Evolutionary conservation across 2,329 filamentous ascomycete genomes (phyloP).

Genomic region (Bipolaris victoriae): DNA sequence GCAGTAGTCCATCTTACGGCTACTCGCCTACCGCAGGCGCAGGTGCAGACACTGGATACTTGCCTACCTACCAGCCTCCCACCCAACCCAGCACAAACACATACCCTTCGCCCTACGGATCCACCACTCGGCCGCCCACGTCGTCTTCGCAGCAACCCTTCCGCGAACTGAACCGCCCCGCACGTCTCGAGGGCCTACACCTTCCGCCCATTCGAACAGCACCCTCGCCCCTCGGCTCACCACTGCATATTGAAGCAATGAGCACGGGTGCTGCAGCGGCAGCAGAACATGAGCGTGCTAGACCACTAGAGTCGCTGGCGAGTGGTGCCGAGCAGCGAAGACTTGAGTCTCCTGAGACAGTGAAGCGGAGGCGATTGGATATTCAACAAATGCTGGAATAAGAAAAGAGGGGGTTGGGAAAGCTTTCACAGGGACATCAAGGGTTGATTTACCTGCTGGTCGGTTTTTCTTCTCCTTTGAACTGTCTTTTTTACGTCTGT

Average conservation of each 20-base stretch:
- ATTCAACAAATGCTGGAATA: slow-evolving; percentile 48
- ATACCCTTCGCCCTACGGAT: slow-evolving; percentile 40
- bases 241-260: slow-evolving; percentile 34
- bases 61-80: slow-evolving; percentile 38
- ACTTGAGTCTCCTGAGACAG: slow-evolving; percentile 41
- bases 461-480: no score
- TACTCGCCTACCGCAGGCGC: slow-evolving; percentile 45
- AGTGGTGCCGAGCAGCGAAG: slow-evolving; percentile 29
- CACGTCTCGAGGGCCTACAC: slow-evolving; percentile 42
- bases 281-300: slow-evolving; percentile 31
- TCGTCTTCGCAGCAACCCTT: slow-evolving; percentile 39
- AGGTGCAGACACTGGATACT: slow-evolving; percentile 44
- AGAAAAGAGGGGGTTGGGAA: not conserved
- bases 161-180: slow-evolving; percentile 31
- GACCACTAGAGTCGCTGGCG: slow-evolving; percentile 38
- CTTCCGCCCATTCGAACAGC: slow-evolving; percentile 47
- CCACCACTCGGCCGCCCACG: slow-evolving; percentile 34
- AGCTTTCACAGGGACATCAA: not conserved
- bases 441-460: no score
- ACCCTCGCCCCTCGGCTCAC: slow-evolving; percentile 40
- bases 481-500: no score
- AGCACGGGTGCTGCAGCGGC: slow-evolving; percentile 25
- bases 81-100: slow-evolving; percentile 29
- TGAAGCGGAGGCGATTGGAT: slow-evolving; percentile 46
- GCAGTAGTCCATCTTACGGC: slow-evolving; percentile 42